Evolutionary conservation across 805 yeast species (phyloP).

Genomic region (Wickerhamiella sorbophila): DNA sequence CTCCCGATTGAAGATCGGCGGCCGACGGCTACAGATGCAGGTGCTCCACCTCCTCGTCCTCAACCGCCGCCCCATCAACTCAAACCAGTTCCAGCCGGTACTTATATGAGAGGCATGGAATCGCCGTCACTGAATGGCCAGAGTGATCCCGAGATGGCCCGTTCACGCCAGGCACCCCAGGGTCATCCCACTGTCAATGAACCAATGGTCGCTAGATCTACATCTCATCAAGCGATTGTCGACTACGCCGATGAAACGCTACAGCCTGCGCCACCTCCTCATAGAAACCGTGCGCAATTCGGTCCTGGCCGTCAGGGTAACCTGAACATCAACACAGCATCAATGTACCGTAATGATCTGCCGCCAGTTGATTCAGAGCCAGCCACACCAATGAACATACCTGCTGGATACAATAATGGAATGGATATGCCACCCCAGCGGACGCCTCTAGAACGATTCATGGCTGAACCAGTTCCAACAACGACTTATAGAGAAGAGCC

Average conservation of each 20-base stretch:
- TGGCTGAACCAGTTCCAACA: constrained; percentile 1
- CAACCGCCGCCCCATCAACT: neutral
- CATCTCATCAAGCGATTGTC: constrained; percentile 1
- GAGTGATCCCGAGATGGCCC: constrained; percentile 21
- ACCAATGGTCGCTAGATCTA: neutral
- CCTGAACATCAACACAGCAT: constrained; percentile 4
- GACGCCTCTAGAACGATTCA: constrained; percentile 6
- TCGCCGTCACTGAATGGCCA: constrained; percentile 13
- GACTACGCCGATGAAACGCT: neutral
- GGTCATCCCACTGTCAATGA: constrained; percentile 6
- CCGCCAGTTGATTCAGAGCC: constrained; percentile 4
- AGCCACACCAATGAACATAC: neutral
- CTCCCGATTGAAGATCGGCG: neutral
- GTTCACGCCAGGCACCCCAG: constrained; percentile 11
- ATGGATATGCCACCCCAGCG: neutral
- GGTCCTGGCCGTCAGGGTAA: neutral
- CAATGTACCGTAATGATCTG: constrained; percentile 5
- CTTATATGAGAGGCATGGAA: constrained; percentile 19
- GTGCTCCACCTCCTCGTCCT: neutral
- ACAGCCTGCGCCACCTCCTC: neutral
- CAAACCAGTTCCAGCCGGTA: constrained; percentile 20
- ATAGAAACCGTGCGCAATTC: neutral
- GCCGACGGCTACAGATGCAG: neutral
- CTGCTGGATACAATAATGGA: neutral
- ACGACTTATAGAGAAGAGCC: constrained; percentile 6